These are phyloP conservation scores for Penicillium psychrosexuale DNA, from an alignment of 2,329 filamentous ascomycete species.

Conservation along the genomic window DNA sequence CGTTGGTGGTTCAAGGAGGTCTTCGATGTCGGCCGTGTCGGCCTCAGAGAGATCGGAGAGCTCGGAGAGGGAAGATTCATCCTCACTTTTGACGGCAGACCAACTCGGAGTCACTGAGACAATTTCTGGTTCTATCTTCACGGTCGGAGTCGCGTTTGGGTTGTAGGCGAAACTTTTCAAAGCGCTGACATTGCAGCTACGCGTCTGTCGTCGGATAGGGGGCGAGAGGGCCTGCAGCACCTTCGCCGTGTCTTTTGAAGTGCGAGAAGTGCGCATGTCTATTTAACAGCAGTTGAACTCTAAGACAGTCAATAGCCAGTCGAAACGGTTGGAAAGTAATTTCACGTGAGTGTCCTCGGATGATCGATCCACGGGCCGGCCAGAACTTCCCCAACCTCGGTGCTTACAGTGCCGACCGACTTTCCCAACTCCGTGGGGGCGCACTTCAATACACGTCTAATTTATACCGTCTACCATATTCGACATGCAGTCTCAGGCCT, in stretches of 20 bases:
- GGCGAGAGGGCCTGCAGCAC: constrained; percentile 51
- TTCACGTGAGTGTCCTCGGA: constrained; percentile 21
- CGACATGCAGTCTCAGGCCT: constrained; percentile 15
- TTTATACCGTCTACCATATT: constrained; percentile 9
- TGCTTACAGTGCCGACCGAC: constrained; percentile 10
- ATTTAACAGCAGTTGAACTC: neutral
- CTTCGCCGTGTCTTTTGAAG: constrained; percentile 58
- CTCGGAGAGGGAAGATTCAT: constrained; percentile 30
- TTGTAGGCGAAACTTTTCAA: constrained; percentile 30
- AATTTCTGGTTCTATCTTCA: constrained; percentile 8
- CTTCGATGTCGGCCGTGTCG: constrained; percentile 56
- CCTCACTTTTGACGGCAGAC: constrained; percentile 24
- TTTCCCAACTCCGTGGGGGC: constrained; percentile 1
- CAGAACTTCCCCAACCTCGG: constrained; percentile 23
- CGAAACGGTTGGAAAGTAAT: neutral
- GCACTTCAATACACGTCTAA: neutral
- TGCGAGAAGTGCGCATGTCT: constrained; percentile 56
- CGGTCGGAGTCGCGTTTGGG: constrained; percentile 4
- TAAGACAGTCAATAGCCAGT: neutral
- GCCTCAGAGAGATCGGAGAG: constrained; percentile 25
- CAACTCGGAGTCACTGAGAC: constrained; percentile 32
- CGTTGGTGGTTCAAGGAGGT: constrained; percentile 42
- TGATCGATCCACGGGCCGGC: constrained; percentile 6
- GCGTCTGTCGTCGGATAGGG: constrained; percentile 43
- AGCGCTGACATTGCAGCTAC: constrained; percentile 37